Evolutionary conservation across 805 yeast genomes (phyloP), one percentile per base, ranked within the genome.

Genomic region (Kodamaea lidongshanica): DNA sequence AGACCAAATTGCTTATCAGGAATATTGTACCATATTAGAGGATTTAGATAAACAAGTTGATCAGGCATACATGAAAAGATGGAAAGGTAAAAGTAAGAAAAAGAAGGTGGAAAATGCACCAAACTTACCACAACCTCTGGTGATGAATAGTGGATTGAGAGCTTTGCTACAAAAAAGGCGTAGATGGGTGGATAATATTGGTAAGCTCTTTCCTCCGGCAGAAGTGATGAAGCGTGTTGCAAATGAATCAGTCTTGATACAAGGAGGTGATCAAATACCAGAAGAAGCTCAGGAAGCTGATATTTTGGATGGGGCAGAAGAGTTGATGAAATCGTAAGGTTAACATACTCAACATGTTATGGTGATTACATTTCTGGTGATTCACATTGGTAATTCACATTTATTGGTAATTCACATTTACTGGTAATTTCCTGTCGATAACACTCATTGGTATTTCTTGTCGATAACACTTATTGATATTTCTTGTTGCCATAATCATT

Each of bases 11-110:
- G 95, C 96, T 16, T 92, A 88, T 77, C 96, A 89, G 52, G 98
- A 92, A 54, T 92, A 85, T 54, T 67, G 79, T 35, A 81, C 89
- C 8, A 88, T 92, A 31, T 57, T 87, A 36, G 97, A 92, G 34
- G 97, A 92, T 50, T 65, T 92, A 42, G 96, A 92, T 54, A 92
- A 89, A 53, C 99, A 92, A 57, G 88, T 92, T 20, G 98, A 92
- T 52, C 96, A 85, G 54, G 88, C 94, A 12, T 92, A 88, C 51
- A 61, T 82, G 40, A 82, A 87, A 54, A 67, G 96, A 37, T 70
- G 82, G 33, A 76, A 87, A 44, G 85, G 77, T 6, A 78, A 86
- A 34, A 81, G 71, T 46, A 75, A 73, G 50, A 65, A 73, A 42
- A 76, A 76, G 58, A 79, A 77, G 58, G 61, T 64, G 39, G 61